A percentile compares a stretch with the other conserved stretches of the same genome.
Evolutionary conservation across 768 basidiomycete genomes (phyloP).

Genomic region (Rhodotorula sphaerocarpa): DNA sequence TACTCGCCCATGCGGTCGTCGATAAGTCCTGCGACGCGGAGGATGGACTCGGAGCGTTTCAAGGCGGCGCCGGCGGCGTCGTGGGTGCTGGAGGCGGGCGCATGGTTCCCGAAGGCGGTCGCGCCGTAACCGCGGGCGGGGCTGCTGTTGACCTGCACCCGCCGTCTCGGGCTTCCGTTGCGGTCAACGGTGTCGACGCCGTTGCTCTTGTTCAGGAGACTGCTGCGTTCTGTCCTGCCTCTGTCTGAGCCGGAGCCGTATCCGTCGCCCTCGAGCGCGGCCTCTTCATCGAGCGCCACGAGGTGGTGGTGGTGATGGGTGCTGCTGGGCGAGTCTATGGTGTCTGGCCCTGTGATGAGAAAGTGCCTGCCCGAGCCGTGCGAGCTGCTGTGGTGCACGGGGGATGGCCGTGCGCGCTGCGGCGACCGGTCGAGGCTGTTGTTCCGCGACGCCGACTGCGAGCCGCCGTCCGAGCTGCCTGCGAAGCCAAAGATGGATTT

Average conservation of each 20-base stretch:
- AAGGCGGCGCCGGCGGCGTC: slow-evolving; percentile 3
- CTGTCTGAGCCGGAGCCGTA: too few relatives aligned
- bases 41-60: slow-evolving; percentile 9
- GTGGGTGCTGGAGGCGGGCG: not conserved
- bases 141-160: not conserved
- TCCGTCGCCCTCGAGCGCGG: slow-evolving; percentile 8
- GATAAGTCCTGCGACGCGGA: slow-evolving; percentile 29
- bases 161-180: not conserved
- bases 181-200: not conserved
- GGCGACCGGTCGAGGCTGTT: not conserved
- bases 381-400: not conserved
- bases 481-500: not conserved
- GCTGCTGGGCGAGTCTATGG: not conserved
- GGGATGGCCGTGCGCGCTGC: not conserved
- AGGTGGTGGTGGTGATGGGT: not conserved
- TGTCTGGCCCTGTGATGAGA: too few relatives aligned
- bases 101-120: not conserved
- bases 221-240: too few relatives aligned
- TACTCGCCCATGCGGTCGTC: slow-evolving; percentile 28
- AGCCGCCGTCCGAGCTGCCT: not conserved
- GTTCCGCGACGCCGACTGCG: not conserved
- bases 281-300: slow-evolving; percentile 17
- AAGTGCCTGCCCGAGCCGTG: not conserved
- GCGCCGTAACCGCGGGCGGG: slow-evolving; percentile 5
- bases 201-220: not conserved